Evolutionary conservation across 2,329 filamentous ascomycete genomes (phyloP).

Genomic region (Teratosphaeria pseudoeucalypti): DNA sequence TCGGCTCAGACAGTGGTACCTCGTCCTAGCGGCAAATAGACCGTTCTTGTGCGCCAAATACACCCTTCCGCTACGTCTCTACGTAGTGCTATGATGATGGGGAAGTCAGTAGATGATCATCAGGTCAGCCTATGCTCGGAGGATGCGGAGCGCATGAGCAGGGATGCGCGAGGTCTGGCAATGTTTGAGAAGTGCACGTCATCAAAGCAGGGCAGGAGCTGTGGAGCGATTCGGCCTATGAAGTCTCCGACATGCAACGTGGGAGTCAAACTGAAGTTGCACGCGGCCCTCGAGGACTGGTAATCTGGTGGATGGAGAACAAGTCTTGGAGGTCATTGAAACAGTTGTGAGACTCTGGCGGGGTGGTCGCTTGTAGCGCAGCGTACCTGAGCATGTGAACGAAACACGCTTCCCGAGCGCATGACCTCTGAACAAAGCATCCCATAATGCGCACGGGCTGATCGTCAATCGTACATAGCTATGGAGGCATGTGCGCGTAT

Average conservation of each 20-base stretch:
- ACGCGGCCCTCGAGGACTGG: not conserved
- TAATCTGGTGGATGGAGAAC: not conserved
- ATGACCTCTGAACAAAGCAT: not conserved
- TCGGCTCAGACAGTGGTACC: not conserved
- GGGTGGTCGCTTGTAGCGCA: not conserved
- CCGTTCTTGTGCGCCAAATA: not conserved
- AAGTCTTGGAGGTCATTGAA: not conserved
- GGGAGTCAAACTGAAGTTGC: not conserved
- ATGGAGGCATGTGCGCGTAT: not conserved
- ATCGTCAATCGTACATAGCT: slow-evolving; percentile 1
- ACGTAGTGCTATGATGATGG: not conserved
- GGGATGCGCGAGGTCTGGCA: not conserved
- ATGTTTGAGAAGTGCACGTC: not conserved
- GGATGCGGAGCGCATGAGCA: not conserved
- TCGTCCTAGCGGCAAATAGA: not conserved
- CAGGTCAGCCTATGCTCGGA: not conserved
- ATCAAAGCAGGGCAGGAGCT: not conserved
- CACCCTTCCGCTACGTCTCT: not conserved
- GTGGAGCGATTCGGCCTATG: not conserved
- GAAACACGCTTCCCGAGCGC: not conserved
- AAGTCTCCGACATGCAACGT: not conserved
- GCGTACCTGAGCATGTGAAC: not conserved
- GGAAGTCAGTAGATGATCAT: not conserved
- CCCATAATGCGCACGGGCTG: not conserved
- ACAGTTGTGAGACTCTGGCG: not conserved